Conservation (phyloP, 495 filamentous ascomycete species). For the Viridothelium virens region DNA sequence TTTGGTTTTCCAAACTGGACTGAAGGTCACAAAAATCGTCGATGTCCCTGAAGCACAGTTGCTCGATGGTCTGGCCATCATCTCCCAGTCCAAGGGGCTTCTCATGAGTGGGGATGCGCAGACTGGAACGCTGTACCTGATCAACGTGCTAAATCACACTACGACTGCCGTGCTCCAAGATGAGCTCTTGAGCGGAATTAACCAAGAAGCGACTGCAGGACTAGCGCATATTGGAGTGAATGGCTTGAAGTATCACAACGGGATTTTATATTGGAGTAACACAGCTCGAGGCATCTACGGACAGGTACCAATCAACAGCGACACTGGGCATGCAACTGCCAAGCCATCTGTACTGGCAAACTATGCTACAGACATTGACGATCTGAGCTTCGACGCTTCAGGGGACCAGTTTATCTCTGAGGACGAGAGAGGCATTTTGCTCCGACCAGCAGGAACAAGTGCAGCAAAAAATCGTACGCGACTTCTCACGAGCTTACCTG, state of each 20-base stretch:
- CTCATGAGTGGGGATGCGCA: not conserved
- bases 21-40: not conserved
- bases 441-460: not conserved
- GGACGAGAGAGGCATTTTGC: not conserved
- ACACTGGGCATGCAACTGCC: not conserved
- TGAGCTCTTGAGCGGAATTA: not conserved
- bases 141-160: not conserved
- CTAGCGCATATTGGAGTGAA: not conserved
- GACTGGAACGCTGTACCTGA: not conserved
- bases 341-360: not conserved
- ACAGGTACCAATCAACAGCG: not conserved
- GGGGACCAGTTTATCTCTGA: conserved; percentile 1
- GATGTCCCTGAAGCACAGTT: not conserved
- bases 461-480: not conserved
- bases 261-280: not conserved
- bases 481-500: not conserved
- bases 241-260: not conserved
- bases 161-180: not conserved
- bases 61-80: conserved; percentile 1
- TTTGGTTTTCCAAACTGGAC: not conserved
- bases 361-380: not conserved
- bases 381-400: not conserved
- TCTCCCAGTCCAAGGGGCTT: not conserved
- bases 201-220: not conserved
- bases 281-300: not conserved